These are phyloP conservation scores for Neurospora tetraspora DNA, from an alignment of 495 filamentous ascomycete species.

Conservation along the genomic window DNA sequence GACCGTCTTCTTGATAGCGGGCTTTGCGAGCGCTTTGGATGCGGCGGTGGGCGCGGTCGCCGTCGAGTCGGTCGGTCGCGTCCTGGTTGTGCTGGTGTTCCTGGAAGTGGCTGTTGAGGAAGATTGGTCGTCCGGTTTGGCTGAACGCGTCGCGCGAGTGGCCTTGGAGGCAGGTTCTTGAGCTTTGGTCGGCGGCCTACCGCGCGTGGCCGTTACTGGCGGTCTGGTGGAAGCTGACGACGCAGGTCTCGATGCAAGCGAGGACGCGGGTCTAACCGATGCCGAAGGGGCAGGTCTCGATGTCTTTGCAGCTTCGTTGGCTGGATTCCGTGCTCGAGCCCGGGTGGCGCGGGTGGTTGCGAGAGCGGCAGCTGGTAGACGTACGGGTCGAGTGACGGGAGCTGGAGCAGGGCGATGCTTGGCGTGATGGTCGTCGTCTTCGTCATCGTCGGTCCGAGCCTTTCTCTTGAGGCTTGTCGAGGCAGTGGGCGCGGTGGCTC, in stretches of 20 bases:
- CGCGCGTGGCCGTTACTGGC: constrained; percentile 23
- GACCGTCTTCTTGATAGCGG: constrained; percentile 41
- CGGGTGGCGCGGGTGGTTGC: constrained; percentile 32
- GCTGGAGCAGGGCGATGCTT: constrained; percentile 3
- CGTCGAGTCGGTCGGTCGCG: not conserved
- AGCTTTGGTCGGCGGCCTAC: constrained; percentile 34
- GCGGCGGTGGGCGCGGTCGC: constrained; percentile 15
- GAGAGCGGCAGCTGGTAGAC: constrained; percentile 12
- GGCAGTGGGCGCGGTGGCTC: not conserved
- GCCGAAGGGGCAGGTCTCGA: not conserved
- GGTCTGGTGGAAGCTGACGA: not conserved
- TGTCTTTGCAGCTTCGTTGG: constrained; percentile 2
- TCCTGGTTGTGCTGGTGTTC: not conserved
- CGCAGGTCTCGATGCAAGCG: not conserved
- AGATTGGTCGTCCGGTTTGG: not conserved
- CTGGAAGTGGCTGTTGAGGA: not conserved
- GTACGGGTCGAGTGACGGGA: constrained; percentile 10
- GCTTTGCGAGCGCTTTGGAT: constrained; percentile 24
- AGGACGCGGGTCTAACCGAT: not conserved
- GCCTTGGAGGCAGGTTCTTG: constrained; percentile 14
- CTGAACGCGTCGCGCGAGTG: constrained; percentile 11
- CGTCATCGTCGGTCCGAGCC: constrained; percentile 32
- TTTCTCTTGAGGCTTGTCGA: constrained; percentile 31
- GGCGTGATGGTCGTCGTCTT: constrained; percentile 29
- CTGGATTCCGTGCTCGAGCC: constrained; percentile 35